Evolutionary conservation across 192 early-diverging fungal species (phyloP), one percentile per base, ranked within the genome.

Genomic region (Rhizoclosmatium globosum): DNA sequence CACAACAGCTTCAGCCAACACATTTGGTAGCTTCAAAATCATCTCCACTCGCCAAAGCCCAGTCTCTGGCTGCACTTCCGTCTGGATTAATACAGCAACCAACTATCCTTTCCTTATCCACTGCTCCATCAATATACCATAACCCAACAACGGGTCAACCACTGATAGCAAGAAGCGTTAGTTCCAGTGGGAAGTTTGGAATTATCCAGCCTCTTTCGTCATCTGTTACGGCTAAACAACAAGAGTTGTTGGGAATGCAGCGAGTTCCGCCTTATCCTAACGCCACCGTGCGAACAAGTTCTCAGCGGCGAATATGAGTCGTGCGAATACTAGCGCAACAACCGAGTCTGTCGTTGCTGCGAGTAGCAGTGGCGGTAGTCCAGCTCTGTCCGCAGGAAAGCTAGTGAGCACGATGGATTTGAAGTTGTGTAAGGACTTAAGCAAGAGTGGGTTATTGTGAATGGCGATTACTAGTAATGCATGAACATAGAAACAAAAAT

Each of bases 351-450:
- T 21, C 19, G 11, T 31, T 7, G 23, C 19, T 64, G 31, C 61
- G 9, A 31, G 23, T 64, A 11, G n/a, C 17, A 31, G 61, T 38
- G 61, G 15, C 17, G 43, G 42, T 41, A 39, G 61, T 21, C 7
- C 21, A 0, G 39, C 6, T 64, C 13, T 21, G 15, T 21, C 31
- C 15, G 38, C 31, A 17, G 39, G 19, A 4, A 23, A 56, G 50
- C 41, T 71, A 7, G 69, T 71, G 50, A 71, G 69, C 39, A 71
- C 69, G 2, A 71, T 71, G 69, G 69, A 71, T 15, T 31, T 56
- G 69, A 11, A 48, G 69, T 57, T 71, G 23, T 71, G 69, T 38
- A n/a, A 57, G 17, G 53, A 71, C 53, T 71, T 71, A 23, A 38
- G 21, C 21, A 48, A 57, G 50, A 71, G 69, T 46, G 69, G 69